phyloP scores from a whole-genome alignment of 1,284 basidiomycete genomes.

The Puccinia polysora region DNA sequence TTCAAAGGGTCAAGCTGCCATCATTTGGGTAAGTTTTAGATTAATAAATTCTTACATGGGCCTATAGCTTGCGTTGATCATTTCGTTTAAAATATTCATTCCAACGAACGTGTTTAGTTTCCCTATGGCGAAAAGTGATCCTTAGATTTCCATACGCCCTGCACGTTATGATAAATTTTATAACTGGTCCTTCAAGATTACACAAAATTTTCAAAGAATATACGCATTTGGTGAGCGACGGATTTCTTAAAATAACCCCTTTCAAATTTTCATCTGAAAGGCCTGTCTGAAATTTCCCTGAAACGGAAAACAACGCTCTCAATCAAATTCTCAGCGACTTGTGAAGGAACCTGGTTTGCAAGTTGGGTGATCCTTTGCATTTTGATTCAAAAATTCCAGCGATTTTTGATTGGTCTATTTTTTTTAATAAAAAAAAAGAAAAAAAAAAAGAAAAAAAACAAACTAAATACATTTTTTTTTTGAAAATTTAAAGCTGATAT shows the following conservation, averaged over 20 bases:
- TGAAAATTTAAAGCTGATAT: too few species aligned
- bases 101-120: too few species aligned
- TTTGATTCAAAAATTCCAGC: too few species aligned
- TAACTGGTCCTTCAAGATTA: neutral
- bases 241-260: neutral
- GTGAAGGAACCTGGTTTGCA: slow-evolving; percentile 8
- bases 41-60: too few species aligned
- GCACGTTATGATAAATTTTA: neutral
- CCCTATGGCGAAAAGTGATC: slow-evolving; percentile 1
- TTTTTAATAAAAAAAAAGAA: too few species aligned
- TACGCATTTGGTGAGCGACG: slow-evolving; percentile 11
- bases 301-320: too few species aligned
- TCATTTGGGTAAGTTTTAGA: slow-evolving; percentile 4
- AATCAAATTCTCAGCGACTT: neutral
- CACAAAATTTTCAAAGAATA: slow-evolving; percentile 13
- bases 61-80: too few species aligned
- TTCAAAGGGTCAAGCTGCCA: slow-evolving; percentile 13
- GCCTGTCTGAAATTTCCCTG: neutral
- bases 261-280: neutral
- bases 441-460: too few species aligned
- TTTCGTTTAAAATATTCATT: too few species aligned
- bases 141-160: slow-evolving; percentile 2
- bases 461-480: too few species aligned
- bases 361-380: neutral
- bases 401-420: too few species aligned